Evolutionary conservation across 2,329 filamentous ascomycete species (phyloP).

Genomic region (Phaeosphaeria sp.): DNA sequence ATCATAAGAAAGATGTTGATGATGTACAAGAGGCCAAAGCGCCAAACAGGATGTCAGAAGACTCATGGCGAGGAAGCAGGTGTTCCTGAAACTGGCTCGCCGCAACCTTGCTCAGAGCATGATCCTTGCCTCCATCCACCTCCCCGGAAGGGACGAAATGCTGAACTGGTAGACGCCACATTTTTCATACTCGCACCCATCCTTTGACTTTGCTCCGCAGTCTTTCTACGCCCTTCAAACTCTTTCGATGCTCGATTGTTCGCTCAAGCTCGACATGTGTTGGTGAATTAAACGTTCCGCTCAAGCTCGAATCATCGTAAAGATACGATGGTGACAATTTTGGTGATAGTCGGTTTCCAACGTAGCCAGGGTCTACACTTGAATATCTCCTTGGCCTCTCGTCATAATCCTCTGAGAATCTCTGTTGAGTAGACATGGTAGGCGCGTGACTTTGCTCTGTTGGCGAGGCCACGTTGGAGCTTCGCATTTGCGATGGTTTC

Average conservation of each 20-base stretch:
- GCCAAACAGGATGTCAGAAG: not conserved
- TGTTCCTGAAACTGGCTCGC: not conserved
- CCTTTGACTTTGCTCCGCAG: constrained; percentile 19
- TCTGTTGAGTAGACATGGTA: constrained; percentile 9
- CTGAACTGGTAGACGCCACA: not conserved
- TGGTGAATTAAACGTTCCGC: constrained; percentile 37
- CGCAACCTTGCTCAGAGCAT: not conserved
- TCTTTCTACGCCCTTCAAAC: constrained; percentile 18
- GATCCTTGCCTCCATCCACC: no score
- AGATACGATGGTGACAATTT: constrained; percentile 8
- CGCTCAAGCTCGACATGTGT: constrained; percentile 31
- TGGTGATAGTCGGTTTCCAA: constrained; percentile 1
- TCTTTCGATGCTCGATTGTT: constrained; percentile 17
- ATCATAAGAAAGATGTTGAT: not conserved
- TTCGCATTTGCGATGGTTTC: constrained; percentile 1
- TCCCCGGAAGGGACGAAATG: no score
- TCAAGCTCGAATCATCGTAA: constrained; percentile 23
- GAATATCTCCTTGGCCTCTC: constrained; percentile 12
- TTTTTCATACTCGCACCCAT: constrained; percentile 18
- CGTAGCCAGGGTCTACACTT: constrained; percentile 10
- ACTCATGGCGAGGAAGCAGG: not conserved
- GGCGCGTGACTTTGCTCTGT: constrained; percentile 6
- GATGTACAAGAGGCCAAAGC: not conserved
- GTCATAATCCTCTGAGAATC: constrained; percentile 11
- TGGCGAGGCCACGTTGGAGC: not conserved